Conservation (phyloP, 2,329 filamentous ascomycete species). For the Cercospora sp. region DNA sequence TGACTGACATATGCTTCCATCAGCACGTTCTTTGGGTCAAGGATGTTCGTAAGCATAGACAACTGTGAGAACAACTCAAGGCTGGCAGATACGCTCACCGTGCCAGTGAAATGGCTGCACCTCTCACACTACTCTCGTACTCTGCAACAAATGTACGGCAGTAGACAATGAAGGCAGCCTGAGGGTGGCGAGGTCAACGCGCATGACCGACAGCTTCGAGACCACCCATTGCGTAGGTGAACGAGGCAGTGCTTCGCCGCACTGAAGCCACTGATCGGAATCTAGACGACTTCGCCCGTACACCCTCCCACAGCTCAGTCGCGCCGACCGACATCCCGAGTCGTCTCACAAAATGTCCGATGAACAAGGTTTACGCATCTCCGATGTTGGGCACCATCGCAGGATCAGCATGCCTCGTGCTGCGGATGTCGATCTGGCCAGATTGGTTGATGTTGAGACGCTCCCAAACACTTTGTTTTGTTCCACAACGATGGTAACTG, state of each 20-base stretch:
- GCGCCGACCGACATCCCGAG: neutral
- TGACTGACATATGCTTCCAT: no score
- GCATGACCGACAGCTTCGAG: neutral
- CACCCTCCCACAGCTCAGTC: neutral
- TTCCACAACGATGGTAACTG: neutral
- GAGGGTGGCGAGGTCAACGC: neutral
- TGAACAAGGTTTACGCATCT: neutral
- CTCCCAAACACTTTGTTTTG: neutral
- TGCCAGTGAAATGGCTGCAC: neutral
- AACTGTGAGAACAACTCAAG: neutral
- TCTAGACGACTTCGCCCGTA: neutral
- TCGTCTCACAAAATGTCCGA: neutral
- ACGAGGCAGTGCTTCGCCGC: neutral
- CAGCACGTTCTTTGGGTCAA: no score
- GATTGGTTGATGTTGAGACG: neutral
- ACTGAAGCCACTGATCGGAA: neutral
- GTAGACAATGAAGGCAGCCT: neutral
- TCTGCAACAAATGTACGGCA: neutral
- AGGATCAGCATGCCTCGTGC: neutral
- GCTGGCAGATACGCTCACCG: neutral
- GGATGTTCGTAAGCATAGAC: no score
- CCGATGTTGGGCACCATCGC: conserved; percentile 6
- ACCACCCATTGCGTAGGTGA: neutral
- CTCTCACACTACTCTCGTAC: neutral
- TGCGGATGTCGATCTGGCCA: neutral